Base-by-base conservation (phyloP, 495 filamentous ascomycete genomes). In the Penicillium flavigenum region DNA sequence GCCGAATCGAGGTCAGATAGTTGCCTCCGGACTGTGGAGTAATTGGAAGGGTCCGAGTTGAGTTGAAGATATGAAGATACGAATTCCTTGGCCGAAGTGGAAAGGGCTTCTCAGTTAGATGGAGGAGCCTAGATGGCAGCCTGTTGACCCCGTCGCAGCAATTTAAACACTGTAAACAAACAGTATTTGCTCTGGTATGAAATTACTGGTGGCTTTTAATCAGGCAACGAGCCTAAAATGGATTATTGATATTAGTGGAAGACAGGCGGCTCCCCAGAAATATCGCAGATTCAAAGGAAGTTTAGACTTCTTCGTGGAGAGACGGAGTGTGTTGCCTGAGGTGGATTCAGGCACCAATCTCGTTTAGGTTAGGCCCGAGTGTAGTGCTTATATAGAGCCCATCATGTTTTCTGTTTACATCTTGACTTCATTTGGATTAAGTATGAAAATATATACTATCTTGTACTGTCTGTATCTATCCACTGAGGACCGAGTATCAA, bases 251-350 rank as follows among this genome's bases (percentile, higher is more conserved):
- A 11, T 24, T 24, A 31, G 14, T 53, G 41, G 52, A 19, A 54
- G 52, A 29, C 26, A 26, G 32, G 24, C 14, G 34, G 48, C 31
- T 39, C 36, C 3, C 26, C 26, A 34, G 27, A 49, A 20, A 22
- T 36, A 19, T 50, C 11, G 20, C 32, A 48, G 36, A n/a, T 39
- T 17, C 36, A 39, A 32, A 49, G 27, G 22, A 24, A 41, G 10
- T 52, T 52, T 52, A 41, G 50, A 51, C 47, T 26, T 17, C 19
- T 24, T 39, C n/a, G 46, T 32, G 46, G 24, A 50, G 12, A 45
- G 45, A 51, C 36, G 57, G 52, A 52, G 48, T 44, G 24, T 56
- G 58, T 39, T 69, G 66, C 66, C 66, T 69, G 46, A 66, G 53
- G 48, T 49, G 43, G 44, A 51, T 51, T 66, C 63, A 67, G 62